A percentile compares a stretch with the other conserved stretches of the same genome.
Conservation (phyloP, 768 basidiomycete species). For the Pisolithus sp. region DNA sequence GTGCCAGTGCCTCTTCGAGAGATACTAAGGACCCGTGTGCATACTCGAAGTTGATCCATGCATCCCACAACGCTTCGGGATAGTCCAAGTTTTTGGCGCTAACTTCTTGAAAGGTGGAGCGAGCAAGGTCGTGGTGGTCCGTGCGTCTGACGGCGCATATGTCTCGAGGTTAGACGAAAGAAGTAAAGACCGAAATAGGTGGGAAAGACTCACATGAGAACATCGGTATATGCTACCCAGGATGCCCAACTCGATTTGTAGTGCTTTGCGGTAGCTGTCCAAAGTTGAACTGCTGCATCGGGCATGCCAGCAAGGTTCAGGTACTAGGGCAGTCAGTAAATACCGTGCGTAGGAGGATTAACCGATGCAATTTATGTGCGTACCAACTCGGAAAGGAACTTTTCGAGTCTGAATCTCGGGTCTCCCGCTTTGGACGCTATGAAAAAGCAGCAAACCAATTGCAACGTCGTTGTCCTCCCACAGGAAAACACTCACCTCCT, state of each 20-base stretch:
- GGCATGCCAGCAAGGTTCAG: conserved; percentile 34
- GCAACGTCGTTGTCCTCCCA: neutral
- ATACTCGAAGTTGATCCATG: conserved; percentile 85
- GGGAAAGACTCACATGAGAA: conserved; percentile 51
- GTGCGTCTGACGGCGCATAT: conserved; percentile 36
- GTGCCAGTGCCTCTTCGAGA: conserved; percentile 55
- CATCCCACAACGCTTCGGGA: conserved; percentile 92
- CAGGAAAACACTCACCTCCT: conserved; percentile 35
- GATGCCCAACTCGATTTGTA: conserved; percentile 67
- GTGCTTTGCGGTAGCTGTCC: conserved; percentile 59
- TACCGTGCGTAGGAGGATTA: neutral
- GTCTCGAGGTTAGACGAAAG: neutral
- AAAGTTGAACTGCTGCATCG: conserved; percentile 55
- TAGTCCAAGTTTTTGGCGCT: conserved; percentile 79
- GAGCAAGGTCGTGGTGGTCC: conserved; percentile 51
- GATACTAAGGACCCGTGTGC: conserved; percentile 67
- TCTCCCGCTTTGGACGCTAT: conserved; percentile 67
- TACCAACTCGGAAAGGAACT: conserved; percentile 72
- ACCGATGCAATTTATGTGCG: conserved; percentile 22
- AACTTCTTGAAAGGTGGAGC: conserved; percentile 60
- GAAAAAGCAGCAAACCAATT: neutral
- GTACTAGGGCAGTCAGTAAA: conserved; percentile 35
- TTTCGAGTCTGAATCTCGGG: conserved; percentile 73
- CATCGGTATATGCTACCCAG: conserved; percentile 72
- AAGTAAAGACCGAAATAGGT: neutral